A percentile compares a stretch with the other conserved stretches of the same genome.
Conservation (phyloP, 2,329 filamentous ascomycete genomes). For the Colletotrichum acutatum region DNA sequence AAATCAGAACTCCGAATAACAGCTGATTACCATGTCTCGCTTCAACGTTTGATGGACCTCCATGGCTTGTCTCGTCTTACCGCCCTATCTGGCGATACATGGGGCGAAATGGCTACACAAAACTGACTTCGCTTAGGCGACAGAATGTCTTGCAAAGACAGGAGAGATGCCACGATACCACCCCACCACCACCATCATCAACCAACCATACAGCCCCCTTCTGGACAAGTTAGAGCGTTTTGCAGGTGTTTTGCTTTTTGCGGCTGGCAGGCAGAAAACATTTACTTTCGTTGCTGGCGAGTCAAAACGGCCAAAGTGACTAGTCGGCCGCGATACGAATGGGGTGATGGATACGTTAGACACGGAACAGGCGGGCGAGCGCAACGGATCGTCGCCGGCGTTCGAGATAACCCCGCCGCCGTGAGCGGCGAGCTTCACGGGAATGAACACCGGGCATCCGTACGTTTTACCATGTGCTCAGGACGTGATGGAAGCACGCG, state of each 20-base stretch:
- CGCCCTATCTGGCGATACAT: background rate
- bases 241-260: background rate
- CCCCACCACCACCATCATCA: background rate
- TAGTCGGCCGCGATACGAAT: background rate
- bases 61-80: background rate
- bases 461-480: background rate
- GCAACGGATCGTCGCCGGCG: background rate
- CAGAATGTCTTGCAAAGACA: background rate
- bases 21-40: background rate
- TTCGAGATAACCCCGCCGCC: background rate
- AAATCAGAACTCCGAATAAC: background rate
- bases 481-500: background rate
- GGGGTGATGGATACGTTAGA: background rate
- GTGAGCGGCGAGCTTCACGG: slow-evolving; percentile 1
- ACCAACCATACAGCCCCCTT: background rate
- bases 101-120: no score
- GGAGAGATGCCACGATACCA: background rate
- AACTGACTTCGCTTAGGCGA: background rate
- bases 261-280: background rate
- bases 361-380: background rate
- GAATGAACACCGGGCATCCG: background rate
- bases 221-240: background rate
- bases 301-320: background rate
- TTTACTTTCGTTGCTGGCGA: background rate
- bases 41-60: background rate